Evolutionary conservation across 148 eudicot species (phyloP).

Genomic region (Spergularia marina): DNA sequence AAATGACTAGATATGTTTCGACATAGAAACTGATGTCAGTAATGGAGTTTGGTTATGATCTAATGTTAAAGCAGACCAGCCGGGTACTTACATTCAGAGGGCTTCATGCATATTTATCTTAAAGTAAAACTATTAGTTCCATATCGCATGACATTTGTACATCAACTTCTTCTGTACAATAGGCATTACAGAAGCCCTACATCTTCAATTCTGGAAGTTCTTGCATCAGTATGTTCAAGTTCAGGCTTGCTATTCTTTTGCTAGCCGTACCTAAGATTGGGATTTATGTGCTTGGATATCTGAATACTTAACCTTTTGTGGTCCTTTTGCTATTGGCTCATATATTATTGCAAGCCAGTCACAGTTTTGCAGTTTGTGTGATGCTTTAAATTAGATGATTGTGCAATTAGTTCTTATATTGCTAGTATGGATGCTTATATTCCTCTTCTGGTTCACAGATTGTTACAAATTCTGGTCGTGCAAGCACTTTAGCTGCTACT

Average conservation of each 20-base stretch:
- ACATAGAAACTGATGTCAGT: too few species aligned
- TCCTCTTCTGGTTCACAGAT: conserved; percentile 38
- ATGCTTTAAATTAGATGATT: too few species aligned
- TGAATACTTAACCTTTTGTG: neutral
- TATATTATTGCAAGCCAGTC: neutral
- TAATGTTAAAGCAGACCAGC: neutral
- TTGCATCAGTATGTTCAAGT: neutral
- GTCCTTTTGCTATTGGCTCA: neutral
- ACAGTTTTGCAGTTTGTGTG: conserved; percentile 6
- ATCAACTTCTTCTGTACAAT: neutral
- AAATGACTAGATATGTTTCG: neutral
- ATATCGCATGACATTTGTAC: neutral
- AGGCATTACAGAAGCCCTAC: neutral
- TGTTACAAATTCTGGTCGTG: conserved; percentile 96
- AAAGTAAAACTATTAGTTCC: neutral
- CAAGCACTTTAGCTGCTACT: conserved; percentile 89
- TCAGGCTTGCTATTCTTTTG: neutral
- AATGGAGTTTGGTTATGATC: neutral
- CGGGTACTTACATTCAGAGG: neutral
- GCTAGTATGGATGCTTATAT: neutral
- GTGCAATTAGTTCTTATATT: too few species aligned
- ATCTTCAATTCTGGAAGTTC: too few species aligned
- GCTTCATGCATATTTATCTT: neutral
- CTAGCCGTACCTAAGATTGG: neutral
- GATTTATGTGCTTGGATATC: too few species aligned